Conservation (phyloP, 2,329 filamentous ascomycete genomes). For the Fusarium sp. region DNA sequence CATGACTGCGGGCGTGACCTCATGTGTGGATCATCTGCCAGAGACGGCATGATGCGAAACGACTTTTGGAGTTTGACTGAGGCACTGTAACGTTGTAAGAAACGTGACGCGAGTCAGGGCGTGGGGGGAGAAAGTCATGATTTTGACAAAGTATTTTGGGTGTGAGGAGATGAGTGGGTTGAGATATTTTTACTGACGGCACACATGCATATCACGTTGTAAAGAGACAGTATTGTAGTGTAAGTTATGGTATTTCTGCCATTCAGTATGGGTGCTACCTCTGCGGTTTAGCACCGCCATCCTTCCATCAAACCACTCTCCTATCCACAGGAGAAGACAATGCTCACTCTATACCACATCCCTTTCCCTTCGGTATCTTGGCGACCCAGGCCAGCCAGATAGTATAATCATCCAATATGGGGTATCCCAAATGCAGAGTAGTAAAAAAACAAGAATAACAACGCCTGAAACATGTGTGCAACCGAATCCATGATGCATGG, state of each 20-base stretch:
- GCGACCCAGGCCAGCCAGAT: constrained; percentile 10
- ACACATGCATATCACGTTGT: constrained; percentile 4
- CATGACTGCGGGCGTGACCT: constrained; percentile 41
- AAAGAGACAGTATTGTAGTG: not conserved
- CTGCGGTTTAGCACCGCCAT: constrained; percentile 26
- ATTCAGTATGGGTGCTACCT: constrained; percentile 53
- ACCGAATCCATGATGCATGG: constrained; percentile 14
- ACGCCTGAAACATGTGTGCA: constrained; percentile 37
- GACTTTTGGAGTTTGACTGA: not conserved
- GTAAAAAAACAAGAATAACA: constrained; percentile 29
- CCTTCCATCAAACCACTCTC: constrained; percentile 21
- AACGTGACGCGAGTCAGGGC: constrained; percentile 5
- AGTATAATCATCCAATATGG: constrained; percentile 37
- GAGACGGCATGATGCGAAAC: constrained; percentile 36
- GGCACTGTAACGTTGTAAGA: constrained; percentile 27
- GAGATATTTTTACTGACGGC: not conserved
- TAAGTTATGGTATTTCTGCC: constrained; percentile 55
- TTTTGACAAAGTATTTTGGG: not conserved
- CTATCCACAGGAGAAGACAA: constrained; percentile 13
- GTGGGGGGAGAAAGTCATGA: not conserved
- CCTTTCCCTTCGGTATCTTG: not conserved
- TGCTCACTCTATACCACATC: constrained; percentile 13
- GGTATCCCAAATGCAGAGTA: constrained; percentile 45
- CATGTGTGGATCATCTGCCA: constrained; percentile 47
- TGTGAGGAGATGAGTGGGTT: not conserved